These are phyloP conservation scores for Boletus pseudopeckii DNA, from an alignment of 768 basidiomycete species.

Conservation along the genomic window DNA sequence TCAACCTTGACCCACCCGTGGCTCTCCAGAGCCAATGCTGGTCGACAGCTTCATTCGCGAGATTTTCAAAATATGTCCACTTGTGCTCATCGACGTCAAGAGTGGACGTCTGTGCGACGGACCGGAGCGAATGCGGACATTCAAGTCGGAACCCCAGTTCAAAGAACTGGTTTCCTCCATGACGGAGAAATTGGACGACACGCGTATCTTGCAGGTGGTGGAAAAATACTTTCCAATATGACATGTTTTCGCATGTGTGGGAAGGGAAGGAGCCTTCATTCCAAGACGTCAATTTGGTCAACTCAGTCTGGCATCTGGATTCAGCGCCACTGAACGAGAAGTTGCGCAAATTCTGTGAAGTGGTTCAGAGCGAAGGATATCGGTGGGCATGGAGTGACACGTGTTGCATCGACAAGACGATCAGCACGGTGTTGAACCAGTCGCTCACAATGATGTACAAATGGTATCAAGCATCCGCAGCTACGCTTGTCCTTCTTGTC, in stretches of 20 bases:
- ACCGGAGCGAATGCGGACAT: not conserved
- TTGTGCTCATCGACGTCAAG: not conserved
- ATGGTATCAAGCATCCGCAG: not conserved
- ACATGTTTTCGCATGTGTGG: not conserved
- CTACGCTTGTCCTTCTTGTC: not conserved
- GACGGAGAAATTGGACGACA: not conserved
- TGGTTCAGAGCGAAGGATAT: constrained; percentile 1
- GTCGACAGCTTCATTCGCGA: not conserved
- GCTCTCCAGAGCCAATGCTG: no score
- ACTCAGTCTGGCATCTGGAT: not conserved
- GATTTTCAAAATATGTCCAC: not conserved
- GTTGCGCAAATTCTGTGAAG: not conserved
- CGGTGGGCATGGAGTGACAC: constrained; percentile 10
- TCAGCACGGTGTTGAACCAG: not conserved
- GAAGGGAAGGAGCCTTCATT: not conserved
- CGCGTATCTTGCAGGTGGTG: not conserved
- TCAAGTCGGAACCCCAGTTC: not conserved
- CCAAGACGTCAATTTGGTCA: not conserved
- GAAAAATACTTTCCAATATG: constrained; percentile 1
- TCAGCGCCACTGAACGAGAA: not conserved
- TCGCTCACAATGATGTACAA: not conserved
- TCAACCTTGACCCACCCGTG: no score
- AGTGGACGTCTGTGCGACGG: not conserved
- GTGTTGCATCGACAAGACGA: not conserved
- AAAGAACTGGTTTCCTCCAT: not conserved